Evolutionary conservation across 129 eudicot species (phyloP).

Genomic region (Ambrosia artemisiifolia): DNA sequence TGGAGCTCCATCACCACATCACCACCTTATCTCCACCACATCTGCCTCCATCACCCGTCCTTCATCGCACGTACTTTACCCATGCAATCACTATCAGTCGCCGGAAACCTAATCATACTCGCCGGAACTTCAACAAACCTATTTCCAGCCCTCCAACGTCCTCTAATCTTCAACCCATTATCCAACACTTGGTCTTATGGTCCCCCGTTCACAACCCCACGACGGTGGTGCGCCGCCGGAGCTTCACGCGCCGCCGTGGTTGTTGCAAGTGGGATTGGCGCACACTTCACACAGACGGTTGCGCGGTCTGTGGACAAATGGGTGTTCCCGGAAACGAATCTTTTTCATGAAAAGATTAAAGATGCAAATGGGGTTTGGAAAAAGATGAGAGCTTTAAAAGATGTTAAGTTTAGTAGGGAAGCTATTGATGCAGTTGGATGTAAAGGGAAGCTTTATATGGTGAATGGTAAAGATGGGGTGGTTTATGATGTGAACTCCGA

Average conservation of each 20-base stretch:
- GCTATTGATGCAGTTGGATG: constrained; percentile 79
- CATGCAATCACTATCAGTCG: constrained; percentile 52
- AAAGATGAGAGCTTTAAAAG: constrained; percentile 38
- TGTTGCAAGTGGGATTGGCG: constrained; percentile 76
- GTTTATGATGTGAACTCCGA: constrained; percentile 53
- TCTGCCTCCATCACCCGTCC: constrained; percentile 66
- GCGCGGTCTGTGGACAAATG: constrained; percentile 75
- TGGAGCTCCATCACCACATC: constrained; percentile 52
- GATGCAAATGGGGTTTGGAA: constrained; percentile 37
- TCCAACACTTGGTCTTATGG: constrained; percentile 47
- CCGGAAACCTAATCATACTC: constrained; percentile 45
- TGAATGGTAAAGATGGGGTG: constrained; percentile 66
- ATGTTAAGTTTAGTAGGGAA: constrained; percentile 62
- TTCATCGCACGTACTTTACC: constrained; percentile 66
- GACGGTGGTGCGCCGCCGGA: constrained; percentile 81
- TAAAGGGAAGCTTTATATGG: constrained; percentile 62
- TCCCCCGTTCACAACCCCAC: constrained; percentile 49
- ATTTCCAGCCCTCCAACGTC: constrained; percentile 57
- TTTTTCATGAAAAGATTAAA: background rate
- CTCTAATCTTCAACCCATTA: constrained; percentile 57
- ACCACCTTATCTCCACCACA: constrained; percentile 26
- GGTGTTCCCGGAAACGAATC: constrained; percentile 26
- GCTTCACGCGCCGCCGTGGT: constrained; percentile 37
- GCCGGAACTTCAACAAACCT: constrained; percentile 58
- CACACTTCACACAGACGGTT: constrained; percentile 46